Percentiles rank a stretch among this genome's conserved stretches.
Evolutionary conservation across 495 filamentous ascomycete species (phyloP).

Genomic region (Amorphotheca resinae): DNA sequence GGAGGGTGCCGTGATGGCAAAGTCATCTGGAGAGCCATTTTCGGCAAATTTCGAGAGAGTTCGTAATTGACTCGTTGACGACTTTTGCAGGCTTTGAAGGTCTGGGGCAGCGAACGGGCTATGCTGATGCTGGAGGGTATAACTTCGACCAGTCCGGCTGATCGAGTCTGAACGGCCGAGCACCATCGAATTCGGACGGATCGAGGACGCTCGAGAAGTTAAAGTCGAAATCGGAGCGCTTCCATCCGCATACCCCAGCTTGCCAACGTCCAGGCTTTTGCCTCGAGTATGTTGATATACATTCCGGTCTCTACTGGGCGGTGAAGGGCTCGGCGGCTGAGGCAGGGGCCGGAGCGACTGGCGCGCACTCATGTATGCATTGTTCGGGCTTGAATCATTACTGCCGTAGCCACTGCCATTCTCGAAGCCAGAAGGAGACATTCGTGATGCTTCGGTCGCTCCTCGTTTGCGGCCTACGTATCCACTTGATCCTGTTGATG

Average conservation of each 20-base stretch:
- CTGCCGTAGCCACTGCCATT: slow-evolving; percentile 10
- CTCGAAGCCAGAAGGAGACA: slow-evolving; percentile 26
- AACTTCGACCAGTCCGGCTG: slow-evolving; percentile 24
- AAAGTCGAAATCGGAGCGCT: slow-evolving; percentile 22
- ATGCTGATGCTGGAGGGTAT: slow-evolving; percentile 31
- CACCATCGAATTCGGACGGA: slow-evolving; percentile 42
- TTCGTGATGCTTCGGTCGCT: slow-evolving; percentile 52
- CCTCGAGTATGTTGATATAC: slow-evolving; percentile 19
- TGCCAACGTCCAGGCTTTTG: slow-evolving; percentile 40
- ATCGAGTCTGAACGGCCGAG: slow-evolving; percentile 39
- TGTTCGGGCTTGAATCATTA: slow-evolving; percentile 34
- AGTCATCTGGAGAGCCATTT: slow-evolving; percentile 60
- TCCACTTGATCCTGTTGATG: slow-evolving; percentile 61
- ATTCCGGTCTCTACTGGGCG: slow-evolving; percentile 19
- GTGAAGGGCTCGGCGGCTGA: slow-evolving; percentile 45
- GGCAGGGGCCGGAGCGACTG: slow-evolving; percentile 69
- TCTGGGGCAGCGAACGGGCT: slow-evolving; percentile 52
- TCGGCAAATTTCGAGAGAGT: slow-evolving; percentile 80
- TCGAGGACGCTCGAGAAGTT: slow-evolving; percentile 17
- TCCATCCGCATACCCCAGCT: slow-evolving; percentile 22
- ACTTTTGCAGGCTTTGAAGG: slow-evolving; percentile 64
- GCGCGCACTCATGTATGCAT: slow-evolving; percentile 54
- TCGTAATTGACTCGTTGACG: slow-evolving; percentile 76
- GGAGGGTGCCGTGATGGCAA: slow-evolving; percentile 57
- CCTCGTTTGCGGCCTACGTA: slow-evolving; percentile 59